Evolutionary conservation across 148 eudicot species (phyloP).

Genomic region (Nepenthes gracilis): DNA sequence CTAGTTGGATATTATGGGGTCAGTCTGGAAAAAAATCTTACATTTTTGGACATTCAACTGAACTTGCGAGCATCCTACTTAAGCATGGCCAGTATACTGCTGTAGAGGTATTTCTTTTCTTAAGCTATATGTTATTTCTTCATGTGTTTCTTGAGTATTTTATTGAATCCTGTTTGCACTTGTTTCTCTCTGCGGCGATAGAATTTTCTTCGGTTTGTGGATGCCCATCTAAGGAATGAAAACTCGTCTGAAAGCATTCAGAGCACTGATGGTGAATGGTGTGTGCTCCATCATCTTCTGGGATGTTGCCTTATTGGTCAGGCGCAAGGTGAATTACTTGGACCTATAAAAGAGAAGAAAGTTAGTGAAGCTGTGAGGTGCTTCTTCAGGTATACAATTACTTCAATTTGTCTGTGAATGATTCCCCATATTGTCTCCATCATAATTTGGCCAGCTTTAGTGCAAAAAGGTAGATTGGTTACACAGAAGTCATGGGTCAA

Average conservation of each 20-base stretch:
- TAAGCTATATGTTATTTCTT: conserved; percentile 1
- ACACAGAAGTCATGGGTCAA: too few species aligned
- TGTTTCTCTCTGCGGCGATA: conserved; percentile 15
- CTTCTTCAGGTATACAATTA: conserved; percentile 57
- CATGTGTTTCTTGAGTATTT: not conserved
- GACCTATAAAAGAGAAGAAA: conserved; percentile 45
- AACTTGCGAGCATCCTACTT: conserved; percentile 61
- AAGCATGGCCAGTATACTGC: conserved; percentile 78
- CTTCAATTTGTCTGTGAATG: not conserved
- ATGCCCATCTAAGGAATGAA: conserved; percentile 60
- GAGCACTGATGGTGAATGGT: conserved; percentile 54
- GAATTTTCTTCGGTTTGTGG: conserved; percentile 68
- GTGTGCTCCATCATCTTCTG: conserved; percentile 66
- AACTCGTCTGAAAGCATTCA: conserved; percentile 65
- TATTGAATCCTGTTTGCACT: not conserved
- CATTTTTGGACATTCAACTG: conserved; percentile 63
- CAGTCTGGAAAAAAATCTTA: conserved; percentile 37
- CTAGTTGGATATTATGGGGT: conserved; percentile 90
- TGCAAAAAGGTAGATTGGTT: too few species aligned
- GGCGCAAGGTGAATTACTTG: conserved; percentile 43
- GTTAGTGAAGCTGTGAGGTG: conserved; percentile 74
- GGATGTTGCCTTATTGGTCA: conserved; percentile 91
- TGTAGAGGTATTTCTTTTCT: conserved; percentile 51
- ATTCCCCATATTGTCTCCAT: too few species aligned
- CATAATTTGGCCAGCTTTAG: too few species aligned